Conservation (phyloP, 2,329 filamentous ascomycete genomes). For the Macrophomina phaseolina region DNA sequence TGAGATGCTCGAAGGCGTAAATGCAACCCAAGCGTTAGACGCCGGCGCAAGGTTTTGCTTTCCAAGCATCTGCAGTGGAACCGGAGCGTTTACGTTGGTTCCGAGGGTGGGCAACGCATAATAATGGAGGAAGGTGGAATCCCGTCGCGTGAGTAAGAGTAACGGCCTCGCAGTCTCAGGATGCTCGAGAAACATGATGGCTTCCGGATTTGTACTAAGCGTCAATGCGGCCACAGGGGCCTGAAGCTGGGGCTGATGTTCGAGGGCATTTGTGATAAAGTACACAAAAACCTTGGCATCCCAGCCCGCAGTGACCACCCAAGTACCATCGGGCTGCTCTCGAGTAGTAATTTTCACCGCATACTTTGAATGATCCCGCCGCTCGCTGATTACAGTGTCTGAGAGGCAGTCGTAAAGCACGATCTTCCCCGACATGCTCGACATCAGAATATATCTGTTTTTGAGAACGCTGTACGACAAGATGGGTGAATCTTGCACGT, state of each 20-base stretch:
- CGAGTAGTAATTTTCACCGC: constrained; percentile 57
- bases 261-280: constrained; percentile 32
- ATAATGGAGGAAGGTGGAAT: constrained; percentile 65
- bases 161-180: constrained; percentile 54
- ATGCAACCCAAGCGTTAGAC: constrained; percentile 68
- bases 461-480: constrained; percentile 56
- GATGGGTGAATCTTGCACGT: constrained; percentile 59
- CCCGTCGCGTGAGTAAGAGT: constrained; percentile 61
- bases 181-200: constrained; percentile 59
- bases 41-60: constrained; percentile 67
- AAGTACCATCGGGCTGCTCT: constrained; percentile 39
- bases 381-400: constrained; percentile 51
- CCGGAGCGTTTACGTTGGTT: neutral
- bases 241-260: constrained; percentile 30
- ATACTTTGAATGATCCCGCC: constrained; percentile 66
- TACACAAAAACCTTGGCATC: constrained; percentile 64
- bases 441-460: constrained; percentile 55
- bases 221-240: constrained; percentile 49
- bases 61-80: constrained; percentile 53
- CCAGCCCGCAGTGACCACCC: constrained; percentile 65
- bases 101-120: constrained; percentile 47
- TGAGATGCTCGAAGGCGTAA: constrained; percentile 64
- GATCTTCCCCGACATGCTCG: constrained; percentile 65
- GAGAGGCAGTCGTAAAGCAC: constrained; percentile 52
- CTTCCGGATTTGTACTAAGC: constrained; percentile 62